These are phyloP conservation scores for Handroanthus guayacan DNA, from an alignment of 257 asterid genomes.

Conservation along the genomic window DNA sequence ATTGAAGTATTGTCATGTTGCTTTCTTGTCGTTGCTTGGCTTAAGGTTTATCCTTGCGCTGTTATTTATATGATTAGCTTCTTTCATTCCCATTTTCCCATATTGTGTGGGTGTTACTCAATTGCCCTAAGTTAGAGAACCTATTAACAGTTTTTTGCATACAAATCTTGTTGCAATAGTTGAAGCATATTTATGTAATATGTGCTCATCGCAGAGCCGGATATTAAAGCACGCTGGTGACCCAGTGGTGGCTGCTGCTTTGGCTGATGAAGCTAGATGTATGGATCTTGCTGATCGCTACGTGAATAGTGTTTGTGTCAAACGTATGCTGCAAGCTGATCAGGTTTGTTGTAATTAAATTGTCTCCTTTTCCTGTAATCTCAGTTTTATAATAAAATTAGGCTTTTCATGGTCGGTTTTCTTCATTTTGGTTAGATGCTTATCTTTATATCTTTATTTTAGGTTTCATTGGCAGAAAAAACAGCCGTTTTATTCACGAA, in stretches of 20 bases:
- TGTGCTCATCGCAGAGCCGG: conserved; percentile 72
- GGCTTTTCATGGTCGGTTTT: background rate
- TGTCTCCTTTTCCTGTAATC: conserved; percentile 3
- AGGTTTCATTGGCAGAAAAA: conserved; percentile 94
- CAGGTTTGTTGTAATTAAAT: conserved; percentile 56
- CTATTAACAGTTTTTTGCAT: background rate
- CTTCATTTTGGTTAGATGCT: conserved; percentile 25
- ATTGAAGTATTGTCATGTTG: background rate
- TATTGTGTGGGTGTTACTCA: background rate
- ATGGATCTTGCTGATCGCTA: conserved; percentile 99
- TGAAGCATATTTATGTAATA: conserved; percentile 30
- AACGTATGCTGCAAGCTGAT: conserved; percentile 99
- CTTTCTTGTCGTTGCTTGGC: conserved; percentile 5
- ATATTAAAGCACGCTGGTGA: conserved; percentile 97
- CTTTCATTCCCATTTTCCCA: conserved; percentile 12
- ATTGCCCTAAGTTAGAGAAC: conserved; percentile 19
- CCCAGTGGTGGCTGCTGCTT: conserved; percentile 83
- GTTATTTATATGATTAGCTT: conserved; percentile 12
- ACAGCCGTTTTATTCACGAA: conserved; percentile 93
- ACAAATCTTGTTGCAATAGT: conserved; percentile 3
- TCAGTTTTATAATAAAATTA: background rate
- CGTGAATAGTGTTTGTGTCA: conserved; percentile 94
- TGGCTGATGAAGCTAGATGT: conserved; percentile 98
- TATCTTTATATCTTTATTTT: conserved; percentile 34
- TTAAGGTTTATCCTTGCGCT: conserved; percentile 5